A percentile compares a stretch with the other conserved stretches of the same genome.
phyloP scores from a whole-genome alignment of 2,329 filamentous ascomycete genomes.

The Xylariaceae sp. region DNA sequence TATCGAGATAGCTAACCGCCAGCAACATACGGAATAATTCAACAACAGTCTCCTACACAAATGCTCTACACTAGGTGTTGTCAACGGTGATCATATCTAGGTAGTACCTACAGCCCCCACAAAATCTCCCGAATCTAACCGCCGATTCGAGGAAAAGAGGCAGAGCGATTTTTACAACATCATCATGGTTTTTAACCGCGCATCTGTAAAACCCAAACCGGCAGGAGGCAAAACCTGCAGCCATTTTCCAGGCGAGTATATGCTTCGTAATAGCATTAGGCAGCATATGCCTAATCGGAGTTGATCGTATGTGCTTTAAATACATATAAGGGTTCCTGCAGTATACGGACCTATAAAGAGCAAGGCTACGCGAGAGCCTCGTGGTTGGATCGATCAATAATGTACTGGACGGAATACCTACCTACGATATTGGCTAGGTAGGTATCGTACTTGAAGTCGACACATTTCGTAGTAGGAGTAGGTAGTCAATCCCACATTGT shows the following conservation, averaged over 20 bases:
- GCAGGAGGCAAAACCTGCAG: background rate
- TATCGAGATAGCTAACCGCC: too few relatives aligned
- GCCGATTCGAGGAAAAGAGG: background rate
- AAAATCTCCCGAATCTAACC: slow-evolving; percentile 3
- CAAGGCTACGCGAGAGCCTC: background rate
- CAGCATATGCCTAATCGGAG: too few relatives aligned
- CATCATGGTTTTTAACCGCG: background rate
- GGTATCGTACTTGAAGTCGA: too few relatives aligned
- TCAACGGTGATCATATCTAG: background rate
- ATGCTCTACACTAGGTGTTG: background rate
- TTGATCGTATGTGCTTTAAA: background rate
- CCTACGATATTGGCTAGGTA: too few relatives aligned
- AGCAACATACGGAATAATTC: too few relatives aligned
- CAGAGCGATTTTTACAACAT: background rate
- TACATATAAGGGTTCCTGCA: background rate
- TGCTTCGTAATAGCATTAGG: too few relatives aligned
- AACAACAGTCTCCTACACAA: background rate
- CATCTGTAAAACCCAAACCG: background rate
- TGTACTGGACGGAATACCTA: too few relatives aligned
- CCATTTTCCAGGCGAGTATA: background rate
- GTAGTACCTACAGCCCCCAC: background rate
- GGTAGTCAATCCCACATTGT: background rate
- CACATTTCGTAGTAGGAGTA: too few relatives aligned
- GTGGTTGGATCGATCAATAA: background rate
- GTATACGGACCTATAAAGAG: background rate